phyloP scores from a whole-genome alignment of 2,329 filamentous ascomycete genomes.

The Saccharata proteae region DNA sequence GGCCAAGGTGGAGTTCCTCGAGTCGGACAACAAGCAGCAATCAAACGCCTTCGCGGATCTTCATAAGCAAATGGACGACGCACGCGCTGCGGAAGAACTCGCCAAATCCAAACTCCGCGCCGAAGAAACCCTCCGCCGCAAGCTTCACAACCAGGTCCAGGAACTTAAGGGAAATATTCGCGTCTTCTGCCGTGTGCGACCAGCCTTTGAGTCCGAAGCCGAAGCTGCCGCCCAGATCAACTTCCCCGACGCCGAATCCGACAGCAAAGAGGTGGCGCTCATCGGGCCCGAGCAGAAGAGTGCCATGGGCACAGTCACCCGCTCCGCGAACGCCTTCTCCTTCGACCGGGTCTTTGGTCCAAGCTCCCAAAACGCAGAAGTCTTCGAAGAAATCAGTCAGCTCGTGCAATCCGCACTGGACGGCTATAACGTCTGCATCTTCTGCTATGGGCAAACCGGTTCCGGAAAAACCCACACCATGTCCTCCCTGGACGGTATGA shows the following conservation, averaged over 20 bases:
- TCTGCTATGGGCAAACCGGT: constrained; percentile 95
- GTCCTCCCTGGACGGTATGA: constrained; percentile 89
- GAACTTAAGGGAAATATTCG: constrained; percentile 97
- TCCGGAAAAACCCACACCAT: constrained; percentile 96
- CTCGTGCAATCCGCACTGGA: constrained; percentile 92
- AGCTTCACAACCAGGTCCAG: constrained; percentile 94
- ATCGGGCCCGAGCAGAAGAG: constrained; percentile 74
- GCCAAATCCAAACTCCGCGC: constrained; percentile 74
- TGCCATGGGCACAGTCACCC: constrained; percentile 61
- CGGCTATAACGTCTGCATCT: constrained; percentile 97
- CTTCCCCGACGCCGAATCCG: constrained; percentile 68
- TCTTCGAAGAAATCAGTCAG: constrained; percentile 95
- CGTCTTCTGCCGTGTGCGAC: constrained; percentile 92
- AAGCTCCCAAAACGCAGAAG: constrained; percentile 62
- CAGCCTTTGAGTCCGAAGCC: constrained; percentile 48
- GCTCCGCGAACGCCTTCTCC: constrained; percentile 72
- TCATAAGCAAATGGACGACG: constrained; percentile 68
- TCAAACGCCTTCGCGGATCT: constrained; percentile 75
- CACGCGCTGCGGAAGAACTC: constrained; percentile 54
- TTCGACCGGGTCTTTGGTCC: constrained; percentile 92
- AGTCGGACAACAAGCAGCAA: constrained; percentile 81
- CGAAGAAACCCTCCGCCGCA: constrained; percentile 80
- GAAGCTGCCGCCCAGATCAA: constrained; percentile 60
- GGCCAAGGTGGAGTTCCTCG: constrained; percentile 77
- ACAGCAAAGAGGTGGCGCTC: constrained; percentile 76